Evolutionary conservation across 2,329 filamentous ascomycete species (phyloP), one percentile per base, ranked within the genome.

Genomic region (Clarireedia paspali): DNA sequence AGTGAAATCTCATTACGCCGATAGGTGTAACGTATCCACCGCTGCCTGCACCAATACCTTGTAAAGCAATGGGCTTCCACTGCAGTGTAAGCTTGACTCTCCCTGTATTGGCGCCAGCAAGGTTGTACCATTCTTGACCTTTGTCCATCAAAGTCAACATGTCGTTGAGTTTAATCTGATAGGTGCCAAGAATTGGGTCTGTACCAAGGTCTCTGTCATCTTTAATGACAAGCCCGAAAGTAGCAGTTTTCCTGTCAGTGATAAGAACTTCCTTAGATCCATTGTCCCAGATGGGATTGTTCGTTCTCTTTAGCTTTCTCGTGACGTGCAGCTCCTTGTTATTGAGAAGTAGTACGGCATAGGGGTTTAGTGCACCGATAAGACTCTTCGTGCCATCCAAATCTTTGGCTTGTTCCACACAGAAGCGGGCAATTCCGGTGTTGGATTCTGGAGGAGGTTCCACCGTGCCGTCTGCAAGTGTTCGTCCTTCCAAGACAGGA

Each of bases 271-370:
- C 94, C 73, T 96, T 96, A 63, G 85, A 88, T 6, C 89, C 89
- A 68, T 97, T 87, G 53, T 92, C 87, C 86, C 91, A 99, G 66
- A 99, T 91, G 6, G 94, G 94, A 66, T 96, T 94, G 74, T 99
- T 99, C 58, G 91, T 97, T 59, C 92, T 87, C 80, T 97, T 99
- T 66, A 96, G 80, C 72, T 91, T 95, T 73, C 91, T 89, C 53
- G 91, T 95, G 56, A 84, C 80, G 66, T 96, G 91, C 4, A 97
- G 81, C 69, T 95, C 87, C 72, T 94, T 95, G 60, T 90, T 88
- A 66, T 99, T 99, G 64, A 99, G 82, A 46, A 96, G 79, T 50
- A 99, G 79, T 34, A 85, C 79, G 9, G 89, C 91, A 64, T 97
- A 99, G 1, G 94, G 94, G 71, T 91, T 97, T 47, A 99, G 84